Base-by-base conservation (phyloP, 208 protist genomes). In the Crithidia brevicula region DNA sequence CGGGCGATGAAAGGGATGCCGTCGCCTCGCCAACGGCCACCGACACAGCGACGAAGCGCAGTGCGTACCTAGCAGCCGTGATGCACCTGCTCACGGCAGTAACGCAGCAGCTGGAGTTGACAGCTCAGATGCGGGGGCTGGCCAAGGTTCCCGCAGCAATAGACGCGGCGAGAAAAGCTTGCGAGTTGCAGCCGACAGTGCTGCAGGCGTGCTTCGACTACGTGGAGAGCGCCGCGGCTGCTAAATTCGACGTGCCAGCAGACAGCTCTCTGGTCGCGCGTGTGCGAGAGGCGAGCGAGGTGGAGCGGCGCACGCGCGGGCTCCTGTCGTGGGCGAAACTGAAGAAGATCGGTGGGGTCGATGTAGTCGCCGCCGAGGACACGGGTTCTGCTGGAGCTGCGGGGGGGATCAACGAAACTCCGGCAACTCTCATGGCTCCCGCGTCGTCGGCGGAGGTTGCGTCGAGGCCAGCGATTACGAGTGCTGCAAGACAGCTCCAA, bases 281-380 rank as follows among this genome's bases (percentile, higher is more conserved):
- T 33, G 7, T 31, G 43, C 16, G 30, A 0, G 13, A 1, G 0
- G 58, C 58, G 4, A 16, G 9, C 2, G 43, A 52, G 30, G 30
- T 64, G 27, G 15, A 40, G 25, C 40, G 43, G 11, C 58, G 58
- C 2, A 23, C 58, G 30, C 20, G 27, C 23, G 43, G 5, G 27
- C 30, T 42, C 28, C 58, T 64, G 22, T 4, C 43, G 18, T 64
- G 58, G 58, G 30, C 15, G 28, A 4, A 64, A 30, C 58, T 64
- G 30, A 34, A 52, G 18, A 34, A 47, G 3, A 16, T 52, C 9
- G 58, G 58, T 30, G 30, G 40, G 4, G 43, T 52, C 20, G 13
- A 8, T 20, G 46, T 27, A 51, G 46, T 51, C 20, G 23, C 46
- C 10, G 9, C 46, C 20, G 20, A 7, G n/a, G n/a, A n/a, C n/a